Evolutionary conservation across 1,284 basidiomycete species (phyloP), one percentile per base, ranked within the genome.

Genomic region (Moesziomyces parantarcticus): DNA sequence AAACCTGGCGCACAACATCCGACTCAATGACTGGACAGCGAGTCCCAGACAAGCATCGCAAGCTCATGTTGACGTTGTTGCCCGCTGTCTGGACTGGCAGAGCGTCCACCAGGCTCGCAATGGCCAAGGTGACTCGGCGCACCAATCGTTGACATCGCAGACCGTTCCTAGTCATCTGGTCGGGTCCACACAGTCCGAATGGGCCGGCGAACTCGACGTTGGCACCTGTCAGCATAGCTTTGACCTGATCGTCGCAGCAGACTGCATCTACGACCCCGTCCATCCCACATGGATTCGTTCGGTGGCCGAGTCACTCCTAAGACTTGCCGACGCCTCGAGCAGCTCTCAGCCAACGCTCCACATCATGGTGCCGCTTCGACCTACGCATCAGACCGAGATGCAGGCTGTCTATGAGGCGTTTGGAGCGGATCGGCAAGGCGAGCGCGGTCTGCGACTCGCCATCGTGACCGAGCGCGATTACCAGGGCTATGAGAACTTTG

Each of bases 241-340:
- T 40, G 79, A 81, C 40, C 32, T 76, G 20, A 43, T 81, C 41
- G 51, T 81, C 41, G 79, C 78, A 23, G 76, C 78, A 56, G 80
- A 82, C 49, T 82, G 80, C 51, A 66, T 82, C 22, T 82, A 82
- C 54, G 78, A 82, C 49, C 65, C 74, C 8, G 46, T 66, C 3
- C 80, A 82, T 50, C 75, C 80, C 0, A 16, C 47, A 20, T 82
- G 80, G 80, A 78, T 82, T 29, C 61, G 67, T 3, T 69, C 80
- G 4, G 80, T 82, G 1, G 78, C 76, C 8, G 58, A 63, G 52
- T 51, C 60, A 67, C 57, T 66, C 59, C 45, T 60, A 26, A 22
- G 52, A 46, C n/a, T 34, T 45, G n/a, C 45, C 7, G 10, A 39
- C 4, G 18, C 11, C 5, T 10, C 23, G 2, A n/a, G 22, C 18